Conservation (phyloP, 345 rosid genomes). For the Camelina laxa region DNA sequence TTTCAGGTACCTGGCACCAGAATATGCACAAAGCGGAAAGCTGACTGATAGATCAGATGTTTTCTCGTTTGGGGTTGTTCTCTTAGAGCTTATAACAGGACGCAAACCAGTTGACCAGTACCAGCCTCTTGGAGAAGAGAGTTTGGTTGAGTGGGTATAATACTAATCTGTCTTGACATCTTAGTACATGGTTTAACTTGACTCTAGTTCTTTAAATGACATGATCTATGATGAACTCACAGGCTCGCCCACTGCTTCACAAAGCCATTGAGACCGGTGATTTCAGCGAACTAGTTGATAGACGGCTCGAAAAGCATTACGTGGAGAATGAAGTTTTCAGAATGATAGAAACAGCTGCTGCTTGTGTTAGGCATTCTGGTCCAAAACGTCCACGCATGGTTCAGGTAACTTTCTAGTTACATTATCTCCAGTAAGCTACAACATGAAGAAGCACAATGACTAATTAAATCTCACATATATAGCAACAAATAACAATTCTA, state of each 20-base stretch:
- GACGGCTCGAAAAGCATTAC: constrained; percentile 67
- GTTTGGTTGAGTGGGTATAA: constrained; percentile 94
- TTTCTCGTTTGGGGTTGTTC: constrained; percentile 94
- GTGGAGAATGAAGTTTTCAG: constrained; percentile 74
- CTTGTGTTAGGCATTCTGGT: constrained; percentile 91
- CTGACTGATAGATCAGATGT: constrained; percentile 95
- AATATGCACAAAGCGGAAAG: constrained; percentile 96
- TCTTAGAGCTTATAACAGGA: constrained; percentile 93
- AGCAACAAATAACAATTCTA: not conserved
- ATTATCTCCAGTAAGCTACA: too few species aligned
- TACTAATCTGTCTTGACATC: constrained; percentile 7
- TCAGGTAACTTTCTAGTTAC: constrained; percentile 55
- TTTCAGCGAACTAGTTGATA: constrained; percentile 67
- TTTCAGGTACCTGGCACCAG: constrained; percentile 93
- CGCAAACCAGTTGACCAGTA: constrained; percentile 85
- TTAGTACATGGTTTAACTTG: not conserved
- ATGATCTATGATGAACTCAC: constrained; percentile 29
- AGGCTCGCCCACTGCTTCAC: constrained; percentile 84
- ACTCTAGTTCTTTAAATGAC: not conserved
- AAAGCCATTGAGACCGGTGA: constrained; percentile 81
- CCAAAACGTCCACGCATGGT: constrained; percentile 94
- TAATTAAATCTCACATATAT: not conserved
- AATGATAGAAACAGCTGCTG: constrained; percentile 94
- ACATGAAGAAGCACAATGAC: not conserved
- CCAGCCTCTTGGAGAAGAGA: constrained; percentile 93